Evolutionary conservation across 805 yeast species (phyloP), one percentile per base, ranked within the genome.

Genomic region (Lipomyces sp.): DNA sequence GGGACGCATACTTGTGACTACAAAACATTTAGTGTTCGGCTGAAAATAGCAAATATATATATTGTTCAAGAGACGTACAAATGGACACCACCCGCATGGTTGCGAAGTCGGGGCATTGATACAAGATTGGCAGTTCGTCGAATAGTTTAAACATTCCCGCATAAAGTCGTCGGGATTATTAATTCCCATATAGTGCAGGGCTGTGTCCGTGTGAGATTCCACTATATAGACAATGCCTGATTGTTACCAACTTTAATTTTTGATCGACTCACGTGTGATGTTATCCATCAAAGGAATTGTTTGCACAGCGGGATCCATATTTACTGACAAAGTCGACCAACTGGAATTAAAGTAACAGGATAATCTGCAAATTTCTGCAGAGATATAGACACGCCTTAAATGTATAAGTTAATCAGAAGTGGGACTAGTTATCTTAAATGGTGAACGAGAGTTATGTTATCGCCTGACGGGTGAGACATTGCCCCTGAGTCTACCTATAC

Each of bases 51-150:
- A 15, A n/a, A n/a, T 3, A 53, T 29, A 33, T 13, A n/a, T 11
- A 10, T 33, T 3, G 24, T n/a, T 42, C 15, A n/a, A 24, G 54
- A 53, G n/a, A n/a, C 69, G n/a, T 59, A 65, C 69, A 32, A 57
- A 65, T 4, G 69, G 69, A 53, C 69, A 65, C 69, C 69, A 65
- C 5, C 69, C 69, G 48, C 66, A 62, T n/a, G 66, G 63, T 18
- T 51, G 57, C 6, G 60, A 33, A 6, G 65, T 37, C 7, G 56
- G 51, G 33, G 65, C 66, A 29, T 57, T 24, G 7, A 65, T 39
- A 57, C 69, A 65, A 2, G 60, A 32, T 11, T 39, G 56, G 51
- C 69, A 65, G 54, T 32, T 48, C 29, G 59, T 54, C 8, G 69
- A 65, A 32, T 13, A 32, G 3, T 53, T 13, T 6, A 65, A 34